Base-by-base conservation (phyloP, 192 early-diverging fungal species). In the Lunasporangiospora selenospora region DNA sequence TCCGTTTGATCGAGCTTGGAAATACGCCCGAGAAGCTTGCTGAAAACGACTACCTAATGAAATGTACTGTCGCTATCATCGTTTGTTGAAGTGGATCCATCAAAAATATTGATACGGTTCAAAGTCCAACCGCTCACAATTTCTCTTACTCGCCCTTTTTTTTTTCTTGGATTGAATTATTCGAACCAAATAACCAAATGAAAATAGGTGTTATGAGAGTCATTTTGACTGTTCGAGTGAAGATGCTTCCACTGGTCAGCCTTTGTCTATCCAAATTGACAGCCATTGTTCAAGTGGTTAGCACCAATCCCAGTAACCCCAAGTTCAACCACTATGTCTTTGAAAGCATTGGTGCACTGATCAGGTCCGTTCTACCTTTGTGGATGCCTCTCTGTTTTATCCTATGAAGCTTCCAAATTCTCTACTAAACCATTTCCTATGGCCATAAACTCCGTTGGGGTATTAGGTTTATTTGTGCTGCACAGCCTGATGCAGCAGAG, bases 241-340 rank as follows among this genome's bases (percentile, higher is more conserved):
- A 90, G 50, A 87, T 96, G 51, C 51, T 85, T 41, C 87, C 90
- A 1, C 80, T 85, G 54, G 93, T 88, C 19, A 85, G 83, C 34
- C 82, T 89, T 4, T 81, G 95, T 34, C 84, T 97, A 65, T 79
- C 39, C 34, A 85, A 90, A 42, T 73, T 98, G 63, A 94, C 89
- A 1, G 77, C 75, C 19, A 92, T 98, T 46, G 82, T 98, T 59
- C 80, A 80, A 15, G 83, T 89, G 47, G 91, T 99, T 9, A 90
- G 90, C 77, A 87, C 89, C 65, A 99, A 99, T 75, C 98, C 98
- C 30, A 93, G 91, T 77, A 98, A 99, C 77, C 96, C 98, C 1
- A 89, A 86, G 34, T 99, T 99, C 89, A 98, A 92, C 75, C 96
- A 99, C 79, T 99, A 88, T 77, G 77, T 92, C 44, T 99, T 99